phyloP scores from a whole-genome alignment of 2,329 filamentous ascomycete genomes.

The Byssoonygena ceratinophila region DNA sequence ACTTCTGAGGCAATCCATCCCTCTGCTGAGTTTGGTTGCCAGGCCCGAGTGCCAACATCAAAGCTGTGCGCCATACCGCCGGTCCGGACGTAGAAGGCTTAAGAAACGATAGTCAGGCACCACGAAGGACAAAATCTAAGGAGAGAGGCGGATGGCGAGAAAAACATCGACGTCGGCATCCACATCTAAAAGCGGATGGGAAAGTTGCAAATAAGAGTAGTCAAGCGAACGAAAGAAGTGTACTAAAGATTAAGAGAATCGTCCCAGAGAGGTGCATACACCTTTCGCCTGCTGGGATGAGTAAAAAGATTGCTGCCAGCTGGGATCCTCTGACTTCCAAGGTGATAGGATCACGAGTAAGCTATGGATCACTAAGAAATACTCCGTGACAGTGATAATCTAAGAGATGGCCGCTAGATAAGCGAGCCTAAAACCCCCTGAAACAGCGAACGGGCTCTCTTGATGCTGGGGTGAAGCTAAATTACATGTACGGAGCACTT shows the following conservation, averaged over 20 bases:
- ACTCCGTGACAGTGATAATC: constrained; percentile 4
- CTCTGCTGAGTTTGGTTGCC: constrained; percentile 92
- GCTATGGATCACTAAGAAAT: constrained; percentile 1
- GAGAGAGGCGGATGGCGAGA: not conserved
- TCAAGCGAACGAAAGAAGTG: constrained; percentile 1
- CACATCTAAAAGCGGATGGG: constrained; percentile 3
- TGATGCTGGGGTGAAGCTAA: constrained; percentile 10
- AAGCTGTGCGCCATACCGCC: constrained; percentile 76
- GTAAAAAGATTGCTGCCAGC: not conserved
- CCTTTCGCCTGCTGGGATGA: not conserved
- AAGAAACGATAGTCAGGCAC: not conserved
- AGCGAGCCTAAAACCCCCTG: constrained; percentile 12
- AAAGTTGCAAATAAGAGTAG: not conserved
- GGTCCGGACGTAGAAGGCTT: not conserved
- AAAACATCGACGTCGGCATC: constrained; percentile 1
- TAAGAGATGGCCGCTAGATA: not conserved
- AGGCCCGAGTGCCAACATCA: constrained; percentile 92
- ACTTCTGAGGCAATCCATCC: constrained; percentile 98
- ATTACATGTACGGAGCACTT: not conserved
- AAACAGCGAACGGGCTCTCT: constrained; percentile 10
- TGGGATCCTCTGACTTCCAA: not conserved
- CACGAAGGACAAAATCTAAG: not conserved
- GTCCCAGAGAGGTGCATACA: not conserved
- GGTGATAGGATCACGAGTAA: not conserved
- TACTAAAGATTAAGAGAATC: not conserved